Conservation (phyloP, 306 rosid genomes). For the Sophora flavescens region DNA sequence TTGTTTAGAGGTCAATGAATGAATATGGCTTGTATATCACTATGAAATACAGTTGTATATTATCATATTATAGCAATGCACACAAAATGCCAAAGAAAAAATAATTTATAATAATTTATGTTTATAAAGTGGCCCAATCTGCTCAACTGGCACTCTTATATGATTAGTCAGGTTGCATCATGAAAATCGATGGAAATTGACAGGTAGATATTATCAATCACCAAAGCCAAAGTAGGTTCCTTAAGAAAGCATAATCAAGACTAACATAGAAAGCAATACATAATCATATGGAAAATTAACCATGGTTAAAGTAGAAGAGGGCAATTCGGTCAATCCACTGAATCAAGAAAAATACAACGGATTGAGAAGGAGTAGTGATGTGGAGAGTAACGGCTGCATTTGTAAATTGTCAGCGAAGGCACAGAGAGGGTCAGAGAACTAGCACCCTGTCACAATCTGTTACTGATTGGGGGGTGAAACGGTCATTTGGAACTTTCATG, state of each 20-base stretch:
- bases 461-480: constrained; percentile 37
- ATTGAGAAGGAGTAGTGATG: neutral
- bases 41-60: constrained; percentile 16
- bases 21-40: neutral
- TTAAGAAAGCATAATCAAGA: constrained; percentile 51
- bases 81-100: constrained; percentile 1
- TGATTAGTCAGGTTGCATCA: constrained; percentile 42
- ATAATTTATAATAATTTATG: neutral
- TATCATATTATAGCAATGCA: neutral
- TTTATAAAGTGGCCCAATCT: constrained; percentile 40
- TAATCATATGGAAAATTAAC: constrained; percentile 42
- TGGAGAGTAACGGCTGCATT: constrained; percentile 50
- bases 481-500: constrained; percentile 42
- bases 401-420: constrained; percentile 38
- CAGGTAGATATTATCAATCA: constrained; percentile 42
- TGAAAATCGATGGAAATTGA: constrained; percentile 45
- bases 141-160: constrained; percentile 6
- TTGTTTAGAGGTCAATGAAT: neutral
- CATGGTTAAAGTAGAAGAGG: constrained; percentile 42
- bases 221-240: constrained; percentile 48
- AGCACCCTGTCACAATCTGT: constrained; percentile 34
- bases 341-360: neutral
- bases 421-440: constrained; percentile 34
- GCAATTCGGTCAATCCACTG: constrained; percentile 33
- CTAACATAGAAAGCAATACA: constrained; percentile 41